A percentile compares a stretch with the other conserved stretches of the same genome.
phyloP scores from a whole-genome alignment of 2,329 filamentous ascomycete species.

The Myriosclerotinia scirpicola region DNA sequence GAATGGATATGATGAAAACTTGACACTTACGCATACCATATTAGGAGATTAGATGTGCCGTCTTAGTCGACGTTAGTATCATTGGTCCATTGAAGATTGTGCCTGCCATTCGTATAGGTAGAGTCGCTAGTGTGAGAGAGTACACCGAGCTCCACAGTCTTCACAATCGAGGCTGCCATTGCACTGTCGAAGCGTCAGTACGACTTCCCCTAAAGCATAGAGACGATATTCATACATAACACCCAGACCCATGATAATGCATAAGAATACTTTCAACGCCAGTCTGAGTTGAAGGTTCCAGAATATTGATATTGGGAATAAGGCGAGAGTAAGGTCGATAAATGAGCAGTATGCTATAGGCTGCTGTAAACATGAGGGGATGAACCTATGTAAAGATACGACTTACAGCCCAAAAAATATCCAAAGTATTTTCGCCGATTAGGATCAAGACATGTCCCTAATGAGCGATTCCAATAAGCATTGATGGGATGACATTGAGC shows the following conservation, averaged over 20 bases:
- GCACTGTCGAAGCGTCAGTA: neutral
- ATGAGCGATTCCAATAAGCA: neutral
- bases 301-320: slow-evolving; percentile 8
- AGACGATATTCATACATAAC: neutral
- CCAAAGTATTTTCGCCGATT: neutral
- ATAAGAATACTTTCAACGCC: neutral
- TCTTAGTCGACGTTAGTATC: neutral
- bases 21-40: slow-evolving; percentile 5
- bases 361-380: neutral
- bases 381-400: neutral
- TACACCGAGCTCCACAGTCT: neutral
- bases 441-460: neutral
- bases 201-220: neutral
- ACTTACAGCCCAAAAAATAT: slow-evolving; percentile 7
- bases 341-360: slow-evolving; percentile 4
- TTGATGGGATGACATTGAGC: slow-evolving; percentile 1
- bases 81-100: neutral
- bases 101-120: neutral
- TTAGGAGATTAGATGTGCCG: neutral
- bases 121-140: neutral
- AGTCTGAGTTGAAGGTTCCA: slow-evolving; percentile 1
- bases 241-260: slow-evolving; percentile 9
- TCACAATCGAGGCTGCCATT: slow-evolving; percentile 1
- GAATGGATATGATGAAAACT: neutral
- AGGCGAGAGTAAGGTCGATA: neutral